Evolutionary conservation across 441 rosid species (phyloP).

Genomic region (Pelargonium fulgidum): DNA sequence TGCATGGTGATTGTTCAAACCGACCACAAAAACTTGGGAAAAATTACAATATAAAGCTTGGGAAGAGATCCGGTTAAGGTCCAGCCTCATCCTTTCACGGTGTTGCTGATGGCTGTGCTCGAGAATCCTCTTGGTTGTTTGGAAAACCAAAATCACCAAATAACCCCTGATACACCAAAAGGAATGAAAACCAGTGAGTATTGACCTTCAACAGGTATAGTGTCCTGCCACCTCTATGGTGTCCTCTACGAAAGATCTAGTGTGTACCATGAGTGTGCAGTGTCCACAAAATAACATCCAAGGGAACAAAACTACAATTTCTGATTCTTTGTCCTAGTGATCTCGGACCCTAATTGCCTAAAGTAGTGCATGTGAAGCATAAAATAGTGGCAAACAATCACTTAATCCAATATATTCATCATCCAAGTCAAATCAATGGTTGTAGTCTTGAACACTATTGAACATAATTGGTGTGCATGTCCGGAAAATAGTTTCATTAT

Average conservation of each 20-base stretch:
- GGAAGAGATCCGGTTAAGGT: not conserved
- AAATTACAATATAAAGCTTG: not conserved
- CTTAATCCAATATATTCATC: too few relatives aligned
- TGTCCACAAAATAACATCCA: not conserved
- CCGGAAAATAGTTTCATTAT: too few relatives aligned
- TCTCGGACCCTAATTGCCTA: not conserved
- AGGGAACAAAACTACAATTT: not conserved
- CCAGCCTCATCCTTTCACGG: slow-evolving; percentile 19
- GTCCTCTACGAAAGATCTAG: not conserved
- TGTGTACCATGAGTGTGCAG: not conserved
- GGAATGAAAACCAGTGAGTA: slow-evolving; percentile 8
- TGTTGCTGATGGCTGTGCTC: slow-evolving; percentile 22
- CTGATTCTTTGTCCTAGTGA: too few relatives aligned
- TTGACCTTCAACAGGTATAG: not conserved
- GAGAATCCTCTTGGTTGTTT: slow-evolving; percentile 24
- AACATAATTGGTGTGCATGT: too few relatives aligned
- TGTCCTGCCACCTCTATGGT: not conserved
- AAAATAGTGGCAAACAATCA: too few relatives aligned
- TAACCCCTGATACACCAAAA: slow-evolving; percentile 45
- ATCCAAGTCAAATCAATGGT: too few relatives aligned
- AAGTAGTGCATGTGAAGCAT: too few relatives aligned
- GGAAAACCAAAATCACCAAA: slow-evolving; percentile 54
- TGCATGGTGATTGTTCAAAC: not conserved
- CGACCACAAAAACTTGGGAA: not conserved
- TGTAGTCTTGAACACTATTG: too few relatives aligned